A percentile compares a stretch with the other conserved stretches of the same genome.
These are phyloP conservation scores for Eimeria necatrix DNA, from an alignment of 169 alveolate genomes.

Conservation along the genomic window DNA sequence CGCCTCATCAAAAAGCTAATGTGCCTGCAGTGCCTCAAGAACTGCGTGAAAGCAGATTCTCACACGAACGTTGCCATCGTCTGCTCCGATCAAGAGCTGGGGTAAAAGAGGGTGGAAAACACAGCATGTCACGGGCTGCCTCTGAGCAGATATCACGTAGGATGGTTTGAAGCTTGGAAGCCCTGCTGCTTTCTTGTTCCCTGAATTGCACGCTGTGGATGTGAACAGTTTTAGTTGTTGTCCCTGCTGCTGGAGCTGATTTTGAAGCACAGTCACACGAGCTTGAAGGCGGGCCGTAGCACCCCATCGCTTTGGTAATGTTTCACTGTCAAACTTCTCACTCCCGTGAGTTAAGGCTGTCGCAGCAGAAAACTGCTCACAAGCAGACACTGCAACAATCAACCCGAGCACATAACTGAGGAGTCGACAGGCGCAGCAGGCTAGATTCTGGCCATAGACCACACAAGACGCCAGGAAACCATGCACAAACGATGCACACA, in stretches of 20 bases:
- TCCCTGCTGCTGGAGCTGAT: constrained; percentile 63
- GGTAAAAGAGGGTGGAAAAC: constrained; percentile 67
- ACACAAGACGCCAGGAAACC: not conserved
- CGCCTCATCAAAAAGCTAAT: not conserved
- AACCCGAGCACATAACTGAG: not conserved
- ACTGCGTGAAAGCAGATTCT: not conserved
- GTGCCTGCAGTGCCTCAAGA: not conserved
- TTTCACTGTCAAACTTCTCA: constrained; percentile 64
- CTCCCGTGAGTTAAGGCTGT: not conserved
- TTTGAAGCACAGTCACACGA: constrained; percentile 53
- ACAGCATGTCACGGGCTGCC: constrained; percentile 49
- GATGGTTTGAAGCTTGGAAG: constrained; percentile 37
- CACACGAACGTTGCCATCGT: constrained; percentile 73
- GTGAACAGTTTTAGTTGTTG: constrained; percentile 59
- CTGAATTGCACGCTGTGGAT: constrained; percentile 43
- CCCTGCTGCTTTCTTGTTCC: not conserved
- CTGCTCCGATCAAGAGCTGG: constrained; percentile 69
- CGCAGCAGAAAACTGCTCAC: constrained; percentile 63
- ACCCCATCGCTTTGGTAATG: constrained; percentile 69
- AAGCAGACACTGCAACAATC: not conserved
- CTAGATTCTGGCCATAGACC: not conserved
- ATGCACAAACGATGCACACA: not conserved
- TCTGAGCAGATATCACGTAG: constrained; percentile 34
- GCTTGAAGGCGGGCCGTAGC: constrained; percentile 77
- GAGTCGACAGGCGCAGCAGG: no score